Base-by-base conservation (phyloP, 2,329 filamentous ascomycete genomes). In the Penicillium fuscoglaucum region DNA sequence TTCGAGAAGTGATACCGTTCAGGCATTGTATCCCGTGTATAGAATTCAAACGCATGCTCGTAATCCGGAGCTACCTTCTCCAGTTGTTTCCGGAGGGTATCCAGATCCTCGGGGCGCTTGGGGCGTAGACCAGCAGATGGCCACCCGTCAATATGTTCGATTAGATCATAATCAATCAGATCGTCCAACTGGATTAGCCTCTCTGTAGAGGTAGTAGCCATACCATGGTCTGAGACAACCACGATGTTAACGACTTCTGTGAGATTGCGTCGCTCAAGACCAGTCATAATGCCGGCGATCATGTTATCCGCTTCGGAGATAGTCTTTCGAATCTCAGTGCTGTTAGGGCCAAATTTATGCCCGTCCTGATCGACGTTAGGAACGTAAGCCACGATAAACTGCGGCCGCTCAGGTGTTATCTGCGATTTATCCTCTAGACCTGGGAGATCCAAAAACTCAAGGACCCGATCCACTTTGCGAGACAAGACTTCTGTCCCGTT, bases 141-240 rank as follows among this genome's bases (percentile, higher is more conserved):
- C 95, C 95, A 99, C 55, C 95, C 95, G 66, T 99, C 95, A 28
- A 87, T 89, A 71, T 95, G 91, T 58, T 89, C 88, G 45, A 98
- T 87, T 66, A 91, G 83, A 49, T 78, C 79, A 6, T 89, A 82
- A 71, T 97, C 91, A 47, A 98, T 82, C 4, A 98, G 77, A 69
- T 97, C 91, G 63, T 99, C 95, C 2, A 98, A 81, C 75, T 98
- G 95, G 28, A 98, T 83, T 46, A 98, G 80, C 12, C 95, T 85
- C 19, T 87, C 82, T 0, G 84, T 85, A 59, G 93, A 90, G 0
- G 95, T 98, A 0, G 92, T 96, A 1, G 95, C 95, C 95, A 99
- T 99, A 51, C 95, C 95, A 72, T 99, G 95, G 72, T 99, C 95
- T 0, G 92, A 97, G 2, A 99, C 93, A n/a, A 99, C 83, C 35